Base-by-base conservation (phyloP, 2,329 filamentous ascomycete genomes). In the Emydomyces testavorans region DNA sequence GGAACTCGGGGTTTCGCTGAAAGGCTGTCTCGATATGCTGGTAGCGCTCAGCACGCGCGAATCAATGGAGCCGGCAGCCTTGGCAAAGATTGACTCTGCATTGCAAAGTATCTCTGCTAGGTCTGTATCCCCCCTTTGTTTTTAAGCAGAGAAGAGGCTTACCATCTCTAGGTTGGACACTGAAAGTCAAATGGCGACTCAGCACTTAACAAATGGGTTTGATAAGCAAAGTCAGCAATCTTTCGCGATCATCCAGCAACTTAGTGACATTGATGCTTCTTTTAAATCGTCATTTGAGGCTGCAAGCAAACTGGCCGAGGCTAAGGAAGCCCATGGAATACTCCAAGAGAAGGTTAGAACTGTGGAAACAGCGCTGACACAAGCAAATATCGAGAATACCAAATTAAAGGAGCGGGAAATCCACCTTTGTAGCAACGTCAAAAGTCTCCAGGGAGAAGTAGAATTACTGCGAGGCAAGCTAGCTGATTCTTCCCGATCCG, bases 401-500 rank as follows among this genome's bases (percentile, higher is more conserved):
- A 38, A 20, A 6, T 39, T 54, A 6, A 54, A 57, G 13, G 32
- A 38, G 3, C 26, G 32, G 29, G 60, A 59, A 38, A 29, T 28
- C 4, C 53, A 52, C 8, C 62, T 69, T 26, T 52, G 51, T 3
- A 47, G 57, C 1, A 61, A 64, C n/a, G 58, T 68, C 24, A 23
- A 31, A 6, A 31, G 40, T 21, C 35, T 57, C 2, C 53, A 58
- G 26, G 37, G 32, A 42, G 60, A 67, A 18, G 42, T 64, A 18
- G 57, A 57, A 3, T 43, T 35, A 3, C 31, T 53, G 18, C 58
- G 60, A 31, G 58, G 58, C 28, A 28, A 44, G 21, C 38, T 59
- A 15, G 53, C 45, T n/a, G 42, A 49, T 13, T 21, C 45, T 34
- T 26, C 47, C n/a, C 16, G 45, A 10, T n/a, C 37, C 23, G 20